phyloP scores from a whole-genome alignment of 2,329 filamentous ascomycete genomes.

The Trichoderma sp. region DNA sequence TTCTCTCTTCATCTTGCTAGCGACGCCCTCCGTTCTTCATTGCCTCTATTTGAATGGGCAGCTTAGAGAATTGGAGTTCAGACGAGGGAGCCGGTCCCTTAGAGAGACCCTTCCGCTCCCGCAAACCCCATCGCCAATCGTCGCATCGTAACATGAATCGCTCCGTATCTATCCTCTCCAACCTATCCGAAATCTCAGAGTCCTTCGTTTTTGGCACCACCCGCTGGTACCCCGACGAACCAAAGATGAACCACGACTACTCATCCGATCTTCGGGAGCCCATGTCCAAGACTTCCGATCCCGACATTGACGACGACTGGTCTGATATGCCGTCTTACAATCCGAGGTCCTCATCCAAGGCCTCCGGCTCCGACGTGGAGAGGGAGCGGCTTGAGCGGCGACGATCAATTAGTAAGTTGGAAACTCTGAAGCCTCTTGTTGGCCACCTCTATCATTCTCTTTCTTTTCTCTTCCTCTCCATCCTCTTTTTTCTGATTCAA shows the following conservation, averaged over 20 bases:
- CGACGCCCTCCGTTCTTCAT: not conserved
- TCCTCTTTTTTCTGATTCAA: conserved; percentile 12
- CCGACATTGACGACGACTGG: conserved; percentile 12
- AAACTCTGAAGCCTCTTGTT: not conserved
- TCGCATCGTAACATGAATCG: conserved; percentile 44
- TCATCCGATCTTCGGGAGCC: not conserved
- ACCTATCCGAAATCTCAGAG: conserved; percentile 37
- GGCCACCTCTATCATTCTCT: not conserved
- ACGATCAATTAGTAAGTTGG: conserved; percentile 24
- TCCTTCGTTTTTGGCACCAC: not conserved
- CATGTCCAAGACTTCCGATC: not conserved
- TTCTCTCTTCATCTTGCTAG: not conserved
- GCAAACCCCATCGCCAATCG: conserved; percentile 49
- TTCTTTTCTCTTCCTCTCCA: not conserved
- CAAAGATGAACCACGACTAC: not conserved
- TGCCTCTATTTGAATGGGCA: not conserved
- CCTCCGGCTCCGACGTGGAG: not conserved
- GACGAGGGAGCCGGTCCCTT: conserved; percentile 34
- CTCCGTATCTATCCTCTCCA: conserved; percentile 50
- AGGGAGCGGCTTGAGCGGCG: not conserved
- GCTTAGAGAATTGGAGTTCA: not conserved
- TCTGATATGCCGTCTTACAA: not conserved
- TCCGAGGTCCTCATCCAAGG: not conserved
- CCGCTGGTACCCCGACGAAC: not conserved
- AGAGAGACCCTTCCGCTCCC: conserved; percentile 52